Evolutionary conservation across 208 protist genomes (phyloP), one percentile per base, ranked within the genome.

Genomic region (Wallacemonas sp.): DNA sequence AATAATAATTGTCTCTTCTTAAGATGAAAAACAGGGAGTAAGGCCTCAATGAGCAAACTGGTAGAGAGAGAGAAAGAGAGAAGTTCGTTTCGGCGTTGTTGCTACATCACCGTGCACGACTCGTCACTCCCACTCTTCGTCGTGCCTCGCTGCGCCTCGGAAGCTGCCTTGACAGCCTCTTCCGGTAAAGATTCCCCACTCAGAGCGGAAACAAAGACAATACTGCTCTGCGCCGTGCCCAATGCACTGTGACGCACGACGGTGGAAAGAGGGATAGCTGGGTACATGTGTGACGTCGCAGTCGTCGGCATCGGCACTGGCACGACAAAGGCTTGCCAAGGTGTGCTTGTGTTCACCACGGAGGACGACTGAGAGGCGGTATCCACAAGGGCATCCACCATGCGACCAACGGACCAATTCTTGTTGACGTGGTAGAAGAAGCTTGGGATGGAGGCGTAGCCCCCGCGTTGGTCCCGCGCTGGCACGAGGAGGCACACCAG

Each of bases 341-440:
- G 41, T 34, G 68, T 65, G 9, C 59, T 60, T 21, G 61, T 44
- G 22, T 21, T 64, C 33, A 88, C 77, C 8, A 59, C 72, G 1
- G 77, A 39, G 24, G 72, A 80, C 15, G 39, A 73, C 56, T 82
- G 66, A 34, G 70, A 67, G 39, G 76, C 85, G 53, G 84, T 72
- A 62, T 70, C 60, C 22, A 96, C 71, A n/a, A 76, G 72, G 36
- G 70, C 66, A 68, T 96, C 91, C 30, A 92, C 62, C 51, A 84
- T 34, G 4, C 80, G 73, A 0, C 88, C 91, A 46, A 96, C 28
- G 12, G 78, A 77, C 0, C 76, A 63, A 24, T 39, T 74, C 68
- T 83, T 85, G 22, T 76, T 65, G 15, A 82, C 74, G 63, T 88
- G 47, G 71, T 91, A 86, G 64, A 85, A 96, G 44, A 96, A 90